Percentiles rank a stretch among this genome's conserved stretches.
Conservation (phyloP, 169 alveolate genomes). For the Amoebophrya sp. region DNA sequence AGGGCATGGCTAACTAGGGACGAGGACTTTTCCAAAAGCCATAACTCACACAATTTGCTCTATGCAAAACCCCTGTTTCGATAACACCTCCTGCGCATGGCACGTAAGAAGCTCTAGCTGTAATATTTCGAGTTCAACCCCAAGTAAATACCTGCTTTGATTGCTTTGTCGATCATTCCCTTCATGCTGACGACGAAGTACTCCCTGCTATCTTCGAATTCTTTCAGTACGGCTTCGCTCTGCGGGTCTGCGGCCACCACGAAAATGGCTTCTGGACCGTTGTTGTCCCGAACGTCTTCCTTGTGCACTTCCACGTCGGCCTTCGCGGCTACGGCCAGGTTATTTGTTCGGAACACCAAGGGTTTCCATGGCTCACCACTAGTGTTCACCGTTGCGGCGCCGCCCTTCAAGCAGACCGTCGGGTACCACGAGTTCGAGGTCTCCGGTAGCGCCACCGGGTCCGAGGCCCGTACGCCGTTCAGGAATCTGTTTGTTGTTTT, state of each 20-base stretch:
- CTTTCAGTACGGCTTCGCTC: neutral
- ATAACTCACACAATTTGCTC: too few species aligned
- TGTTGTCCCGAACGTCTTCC: neutral
- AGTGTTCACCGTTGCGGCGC: neutral
- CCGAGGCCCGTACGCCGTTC: neutral
- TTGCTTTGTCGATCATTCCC: neutral
- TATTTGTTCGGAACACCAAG: neutral
- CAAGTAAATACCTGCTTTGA: too few species aligned
- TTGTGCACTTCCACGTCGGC: neutral
- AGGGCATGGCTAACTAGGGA: too few species aligned
- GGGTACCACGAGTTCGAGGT: neutral
- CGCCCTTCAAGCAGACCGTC: neutral
- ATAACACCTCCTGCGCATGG: too few species aligned
- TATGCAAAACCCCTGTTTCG: too few species aligned
- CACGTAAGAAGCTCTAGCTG: too few species aligned
- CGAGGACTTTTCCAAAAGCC: too few species aligned
- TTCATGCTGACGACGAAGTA: neutral
- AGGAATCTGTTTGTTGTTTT: neutral
- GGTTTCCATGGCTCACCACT: neutral
- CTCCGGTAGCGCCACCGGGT: neutral
- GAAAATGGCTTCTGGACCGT: neutral
- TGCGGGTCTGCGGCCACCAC: neutral
- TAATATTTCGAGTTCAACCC: neutral
- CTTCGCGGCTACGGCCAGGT: neutral
- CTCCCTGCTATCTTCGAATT: neutral